Evolutionary conservation across 495 filamentous ascomycete species (phyloP), one percentile per base, ranked within the genome.

Genomic region (Barbatosphaeria neglecta): DNA sequence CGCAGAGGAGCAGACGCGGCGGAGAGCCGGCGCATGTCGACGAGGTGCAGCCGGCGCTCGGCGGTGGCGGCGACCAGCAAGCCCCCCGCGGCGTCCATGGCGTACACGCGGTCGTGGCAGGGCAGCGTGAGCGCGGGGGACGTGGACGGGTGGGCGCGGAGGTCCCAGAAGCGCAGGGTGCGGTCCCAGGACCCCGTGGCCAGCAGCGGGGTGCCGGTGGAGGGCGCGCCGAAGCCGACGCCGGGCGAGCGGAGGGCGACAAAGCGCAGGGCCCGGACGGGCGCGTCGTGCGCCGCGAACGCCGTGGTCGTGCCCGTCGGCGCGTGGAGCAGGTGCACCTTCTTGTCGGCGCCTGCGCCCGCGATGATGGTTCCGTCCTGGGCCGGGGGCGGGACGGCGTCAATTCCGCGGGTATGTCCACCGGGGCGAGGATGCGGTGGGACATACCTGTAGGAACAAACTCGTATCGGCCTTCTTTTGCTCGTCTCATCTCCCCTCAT

Each of bases 141-240:
- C 11, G 62, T 71, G 2, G 44, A 53, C 11, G 62, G 71, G 33
- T 69, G 63, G 46, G 77, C 70, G 42, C 86, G 78, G 22, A 90
- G 59, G 61, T 95, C 88, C 87, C 88, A 95, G 72, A 88, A 93
- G 59, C 87, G 89, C 59, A 95, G 64, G 3, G 81, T 89, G 64
- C 86, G 88, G 67, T 95, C 88, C 88, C 88, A 95, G 10, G 83
- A 87, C 45, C 87, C 88, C 3, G 88, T 90, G 25, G 87, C 77
- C 49, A 93, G 67, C 53, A 89, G 76, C 58, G 68, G 79, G 49
- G 63, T 55, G 43, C 64, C 65, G 49, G 65, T 70, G 33, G 62
- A 68, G 46, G 64, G 69, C 57, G 71, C 66, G 57, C 88, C 80
- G 71, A 86, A 86, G 44, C 84, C 78, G 37, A 81, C 80, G 50